Evolutionary conservation across 345 rosid species (phyloP).

Genomic region (Mercurialis annua): DNA sequence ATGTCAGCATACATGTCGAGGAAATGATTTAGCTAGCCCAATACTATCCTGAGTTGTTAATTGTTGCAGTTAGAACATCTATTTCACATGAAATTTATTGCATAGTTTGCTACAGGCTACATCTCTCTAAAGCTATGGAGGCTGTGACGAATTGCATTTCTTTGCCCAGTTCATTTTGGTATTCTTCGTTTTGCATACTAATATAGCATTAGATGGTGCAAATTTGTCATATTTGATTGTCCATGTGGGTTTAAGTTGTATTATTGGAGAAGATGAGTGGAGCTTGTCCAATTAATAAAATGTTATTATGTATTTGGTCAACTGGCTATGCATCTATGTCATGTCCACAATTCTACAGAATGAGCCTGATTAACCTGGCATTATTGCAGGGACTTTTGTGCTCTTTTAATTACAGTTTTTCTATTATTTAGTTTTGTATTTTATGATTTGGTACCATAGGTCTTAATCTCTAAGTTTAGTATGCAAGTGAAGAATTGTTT

Average conservation of each 20-base stretch:
- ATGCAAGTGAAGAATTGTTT: not conserved
- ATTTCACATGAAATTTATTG: not conserved
- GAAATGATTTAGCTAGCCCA: not conserved
- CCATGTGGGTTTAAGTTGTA: not conserved
- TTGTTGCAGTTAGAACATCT: not conserved
- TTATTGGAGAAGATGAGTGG: not conserved
- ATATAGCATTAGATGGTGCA: not conserved
- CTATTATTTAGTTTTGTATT: not conserved
- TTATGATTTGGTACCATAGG: not conserved
- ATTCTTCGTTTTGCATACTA: not conserved
- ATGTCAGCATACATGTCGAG: not conserved
- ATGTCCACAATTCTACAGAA: not conserved
- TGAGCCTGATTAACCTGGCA: not conserved
- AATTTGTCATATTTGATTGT: not conserved
- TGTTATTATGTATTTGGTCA: not conserved
- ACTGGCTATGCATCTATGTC: not conserved
- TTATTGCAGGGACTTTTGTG: no score
- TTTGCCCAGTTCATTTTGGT: not conserved
- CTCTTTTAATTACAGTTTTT: not conserved
- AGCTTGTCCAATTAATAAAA: not conserved
- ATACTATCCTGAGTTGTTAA: not conserved
- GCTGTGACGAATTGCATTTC: not conserved
- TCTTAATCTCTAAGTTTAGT: not conserved
- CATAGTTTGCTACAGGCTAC: no score
- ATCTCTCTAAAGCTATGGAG: not conserved